Evolutionary conservation across 345 rosid species (phyloP), one percentile per base, ranked within the genome.

Genomic region (Pistacia vera): DNA sequence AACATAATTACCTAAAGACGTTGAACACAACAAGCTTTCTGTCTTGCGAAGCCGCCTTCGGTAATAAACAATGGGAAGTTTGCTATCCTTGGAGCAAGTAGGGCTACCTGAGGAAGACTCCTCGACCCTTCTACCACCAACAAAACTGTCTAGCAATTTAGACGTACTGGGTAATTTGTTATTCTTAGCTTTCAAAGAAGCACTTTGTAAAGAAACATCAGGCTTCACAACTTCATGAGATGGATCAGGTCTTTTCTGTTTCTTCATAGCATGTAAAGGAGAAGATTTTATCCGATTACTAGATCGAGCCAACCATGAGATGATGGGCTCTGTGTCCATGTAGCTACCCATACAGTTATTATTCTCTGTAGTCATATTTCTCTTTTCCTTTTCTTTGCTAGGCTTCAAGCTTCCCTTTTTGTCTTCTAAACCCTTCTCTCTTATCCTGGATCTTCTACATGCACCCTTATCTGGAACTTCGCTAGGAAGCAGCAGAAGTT

Each of bases 271-370:
- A 78, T 55, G 83, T 41, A 68, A 74, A 66, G 92, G 83, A 46
- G 92, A 86, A 73, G 97, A 83, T 81, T 91, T 91, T 68, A 81
- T 81, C 62, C 85, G 84, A 58, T 71, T 86, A 73, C 81, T 64
- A 73, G 97, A 85, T 72, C 92, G 90, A 54, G 97, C 82, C 88
- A 95, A 73, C 99, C 98, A 95, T 0, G 97, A 90, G 80, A 92
- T 95, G 75, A 95, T 95, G 58, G 98, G 99, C 74, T 88, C 94
- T 11, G 99, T 89, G 75, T 95, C 99, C 89, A 88, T 85, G 77
- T 78, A 78, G 46, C 81, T 86, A 61, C 86, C 87, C 59, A 74
- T 69, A 81, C 72, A 77, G 78, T 81, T 83, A 71, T 88, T 92
- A 86, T 90, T 91, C 75, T 90, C 87, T 61, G 69, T 55, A 44